A percentile compares a stretch with the other conserved stretches of the same genome.
phyloP scores from a whole-genome alignment of 441 rosid species.

The Corymbia citriodora region DNA sequence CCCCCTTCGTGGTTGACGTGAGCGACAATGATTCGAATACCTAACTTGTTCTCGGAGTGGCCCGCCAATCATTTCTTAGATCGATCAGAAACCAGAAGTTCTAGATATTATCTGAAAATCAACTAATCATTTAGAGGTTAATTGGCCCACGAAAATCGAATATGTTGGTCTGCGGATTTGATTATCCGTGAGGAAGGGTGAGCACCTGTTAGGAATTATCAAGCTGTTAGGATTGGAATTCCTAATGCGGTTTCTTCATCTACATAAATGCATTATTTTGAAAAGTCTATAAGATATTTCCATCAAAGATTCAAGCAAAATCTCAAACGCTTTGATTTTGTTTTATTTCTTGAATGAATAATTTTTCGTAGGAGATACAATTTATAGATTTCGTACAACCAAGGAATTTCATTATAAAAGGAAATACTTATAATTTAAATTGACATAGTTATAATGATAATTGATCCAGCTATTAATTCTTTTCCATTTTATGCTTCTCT shows the following conservation, averaged over 20 bases:
- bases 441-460: too few relatives aligned
- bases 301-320: neutral
- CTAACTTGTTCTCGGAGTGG: neutral
- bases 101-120: conserved; percentile 1
- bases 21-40: neutral
- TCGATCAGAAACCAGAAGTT: neutral
- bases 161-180: neutral
- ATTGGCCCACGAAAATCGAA: neutral
- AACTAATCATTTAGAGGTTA: neutral
- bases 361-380: neutral
- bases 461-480: too few relatives aligned
- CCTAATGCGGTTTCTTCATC: too few relatives aligned
- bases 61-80: neutral
- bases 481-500: too few relatives aligned
- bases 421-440: too few relatives aligned
- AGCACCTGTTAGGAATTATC: neutral
- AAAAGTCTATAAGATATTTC: too few relatives aligned
- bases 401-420: too few relatives aligned
- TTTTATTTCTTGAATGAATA: neutral
- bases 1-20: neutral
- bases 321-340: too few relatives aligned
- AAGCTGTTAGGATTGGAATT: too few relatives aligned
- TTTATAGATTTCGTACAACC: too few relatives aligned
- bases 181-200: neutral
- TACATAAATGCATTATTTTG: too few relatives aligned